These are phyloP conservation scores for Lunularia cruciata DNA, from an alignment of 225 moss, liverwort and hornwort genomes.

Conservation along the genomic window DNA sequence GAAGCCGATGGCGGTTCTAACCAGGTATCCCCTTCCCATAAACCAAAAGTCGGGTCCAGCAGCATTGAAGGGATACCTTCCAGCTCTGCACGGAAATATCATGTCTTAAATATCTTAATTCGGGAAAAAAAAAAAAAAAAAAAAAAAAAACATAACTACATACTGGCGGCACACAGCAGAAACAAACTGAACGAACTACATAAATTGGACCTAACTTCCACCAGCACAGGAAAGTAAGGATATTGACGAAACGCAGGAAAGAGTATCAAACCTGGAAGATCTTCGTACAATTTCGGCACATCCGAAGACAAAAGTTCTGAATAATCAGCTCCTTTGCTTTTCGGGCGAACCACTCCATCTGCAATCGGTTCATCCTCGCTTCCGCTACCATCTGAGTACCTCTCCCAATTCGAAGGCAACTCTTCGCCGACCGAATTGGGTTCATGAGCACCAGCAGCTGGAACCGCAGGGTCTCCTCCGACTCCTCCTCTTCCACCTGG, in stretches of 20 bases:
- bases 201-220: too few relatives aligned
- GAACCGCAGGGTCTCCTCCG: too few relatives aligned
- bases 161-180: too few relatives aligned
- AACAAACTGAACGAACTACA: too few relatives aligned
- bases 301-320: slow-evolving; percentile 35
- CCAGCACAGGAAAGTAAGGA: too few relatives aligned
- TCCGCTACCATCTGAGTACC: slow-evolving; percentile 38
- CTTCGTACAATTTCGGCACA: slow-evolving; percentile 35
- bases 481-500: too few relatives aligned
- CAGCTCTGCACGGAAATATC: slow-evolving; percentile 26
- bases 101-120: slow-evolving; percentile 5
- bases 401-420: slow-evolving; percentile 49
- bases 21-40: slow-evolving; percentile 41
- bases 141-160: too few relatives aligned
- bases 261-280: slow-evolving; percentile 30
- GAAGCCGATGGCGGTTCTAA: slow-evolving; percentile 37
- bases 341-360: slow-evolving; percentile 39
- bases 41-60: slow-evolving; percentile 29
- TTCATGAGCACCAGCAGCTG: neutral
- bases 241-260: too few relatives aligned
- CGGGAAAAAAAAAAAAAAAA: too few relatives aligned
- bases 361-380: slow-evolving; percentile 24
- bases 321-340: slow-evolving; percentile 51
- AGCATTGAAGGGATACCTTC: slow-evolving; percentile 42
- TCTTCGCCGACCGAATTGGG: slow-evolving; percentile 1